Conservation (phyloP, 2,329 filamentous ascomycete species). For the Cordyceps fumosorosea region DNA sequence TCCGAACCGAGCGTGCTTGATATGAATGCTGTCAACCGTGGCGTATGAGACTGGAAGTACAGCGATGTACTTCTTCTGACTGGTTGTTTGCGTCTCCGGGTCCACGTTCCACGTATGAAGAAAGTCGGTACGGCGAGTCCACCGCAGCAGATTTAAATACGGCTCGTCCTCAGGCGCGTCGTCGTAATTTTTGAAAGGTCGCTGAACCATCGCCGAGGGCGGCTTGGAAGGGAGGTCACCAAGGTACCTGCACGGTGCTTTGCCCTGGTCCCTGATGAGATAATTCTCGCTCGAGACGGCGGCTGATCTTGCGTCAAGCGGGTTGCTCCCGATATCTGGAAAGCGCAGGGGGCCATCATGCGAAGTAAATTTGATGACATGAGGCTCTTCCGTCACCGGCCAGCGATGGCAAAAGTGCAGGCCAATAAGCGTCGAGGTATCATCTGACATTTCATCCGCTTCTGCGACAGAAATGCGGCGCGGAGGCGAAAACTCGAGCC, state of each 20-base stretch:
- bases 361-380: slow-evolving; percentile 37
- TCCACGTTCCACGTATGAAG: slow-evolving; percentile 36
- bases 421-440: slow-evolving; percentile 39
- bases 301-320: slow-evolving; percentile 23
- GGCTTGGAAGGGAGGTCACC: slow-evolving; percentile 40
- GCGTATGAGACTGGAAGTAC: slow-evolving; percentile 43
- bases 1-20: slow-evolving; percentile 41
- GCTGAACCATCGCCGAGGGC: slow-evolving; percentile 30
- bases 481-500: slow-evolving; percentile 19
- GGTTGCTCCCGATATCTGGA: slow-evolving; percentile 25
- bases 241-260: slow-evolving; percentile 36
- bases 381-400: slow-evolving; percentile 30
- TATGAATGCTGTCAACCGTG: slow-evolving; percentile 40
- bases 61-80: slow-evolving; percentile 35
- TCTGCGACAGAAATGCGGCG: slow-evolving; percentile 17
- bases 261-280: slow-evolving; percentile 34
- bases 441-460: slow-evolving; percentile 26
- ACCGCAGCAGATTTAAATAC: slow-evolving; percentile 42
- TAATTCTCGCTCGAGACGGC: slow-evolving; percentile 17
- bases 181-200: slow-evolving; percentile 29
- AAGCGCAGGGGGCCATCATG: slow-evolving; percentile 20
- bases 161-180: slow-evolving; percentile 35
- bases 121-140: slow-evolving; percentile 53
- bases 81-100: slow-evolving; percentile 17
- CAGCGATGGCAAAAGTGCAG: slow-evolving; percentile 44